Base-by-base conservation (phyloP, 2,329 filamentous ascomycete species). In the Pyrenophora teres region DNA sequence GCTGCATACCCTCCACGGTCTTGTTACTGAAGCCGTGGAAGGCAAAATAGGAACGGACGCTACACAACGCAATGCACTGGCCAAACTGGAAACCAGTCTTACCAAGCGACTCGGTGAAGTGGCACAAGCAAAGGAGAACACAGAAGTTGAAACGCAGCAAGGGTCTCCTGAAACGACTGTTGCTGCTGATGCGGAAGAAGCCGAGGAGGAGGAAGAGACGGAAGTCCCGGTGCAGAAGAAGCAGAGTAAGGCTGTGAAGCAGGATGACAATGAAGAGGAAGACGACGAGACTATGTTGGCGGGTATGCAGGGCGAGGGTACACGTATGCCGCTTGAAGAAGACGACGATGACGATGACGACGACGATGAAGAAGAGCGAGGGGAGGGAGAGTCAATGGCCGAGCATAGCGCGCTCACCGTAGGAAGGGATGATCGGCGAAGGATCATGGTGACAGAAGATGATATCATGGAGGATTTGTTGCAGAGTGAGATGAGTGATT, bases 1-100 rank as follows among this genome's bases (percentile, higher is more conserved):
- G 4, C 50, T 73, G 10, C 41, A 49, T 46, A 69, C 69, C 0
- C 61, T 80, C 3, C 77, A 79, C 40, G 76, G 75, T 4, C 76
- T 83, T 10, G 70, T 78, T 15, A 68, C 65, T 5, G 78, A 80
- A 63, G 75, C 77, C 8, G 73, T 79, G n/a, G 76, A 82, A 38
- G 75, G 74, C 18, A 76, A 78, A 40, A 72, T 80, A 2, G 80
- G 80, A 1, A 72, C 77, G 2, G 81, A 86, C 45, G 77, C 77
- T 4, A 76, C 81, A 16, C 76, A 81, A 27, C 76, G 79, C 5
- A 82, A 83, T 40, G 74, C 77, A 18, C 73, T 86, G n/a, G 77
- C 78, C 54, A 85, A 84, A 57, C 61, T 87, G 2, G 77, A 78
- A 49, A 66, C 69, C 16, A 65, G 65, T 6, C 62, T 87, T 9